Evolutionary conservation across 2,329 filamentous ascomycete genomes (phyloP).

Genomic region (Lizonia empirigonia): DNA sequence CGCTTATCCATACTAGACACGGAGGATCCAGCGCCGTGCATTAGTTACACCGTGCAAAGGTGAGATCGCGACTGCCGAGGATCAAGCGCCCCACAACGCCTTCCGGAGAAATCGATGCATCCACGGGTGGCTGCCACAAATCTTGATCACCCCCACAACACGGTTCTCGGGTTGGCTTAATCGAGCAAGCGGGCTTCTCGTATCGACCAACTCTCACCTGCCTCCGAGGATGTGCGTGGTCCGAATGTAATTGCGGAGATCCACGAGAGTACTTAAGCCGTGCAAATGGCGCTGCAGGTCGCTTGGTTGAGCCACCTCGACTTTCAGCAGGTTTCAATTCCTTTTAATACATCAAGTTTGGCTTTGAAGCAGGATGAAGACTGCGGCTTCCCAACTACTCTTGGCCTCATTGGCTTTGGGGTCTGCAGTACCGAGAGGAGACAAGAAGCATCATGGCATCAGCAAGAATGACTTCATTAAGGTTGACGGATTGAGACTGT

Average conservation of each 20-base stretch:
- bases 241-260: conserved; percentile 2
- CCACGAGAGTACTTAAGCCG: conserved; percentile 1
- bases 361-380: conserved; percentile 22
- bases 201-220: conserved; percentile 10
- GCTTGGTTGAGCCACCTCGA: not conserved
- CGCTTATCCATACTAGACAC: not conserved
- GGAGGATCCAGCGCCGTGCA: conserved; percentile 1
- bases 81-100: conserved; percentile 13
- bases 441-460: conserved; percentile 20
- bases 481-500: conserved; percentile 43
- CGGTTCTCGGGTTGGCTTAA: conserved; percentile 19
- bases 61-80: conserved; percentile 7
- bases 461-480: conserved; percentile 44
- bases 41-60: no score
- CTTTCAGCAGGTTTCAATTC: not conserved
- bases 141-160: conserved; percentile 18
- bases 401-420: conserved; percentile 22
- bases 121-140: not conserved
- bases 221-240: not conserved
- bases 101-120: conserved; percentile 8
- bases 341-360: not conserved
- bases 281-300: not conserved
- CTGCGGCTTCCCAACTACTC: conserved; percentile 11
- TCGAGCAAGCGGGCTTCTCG: conserved; percentile 15
- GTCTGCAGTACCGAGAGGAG: conserved; percentile 11